A percentile compares a stretch with the other conserved stretches of the same genome.
Conservation (phyloP, 345 rosid species). For the Nasturtium officinale region DNA sequence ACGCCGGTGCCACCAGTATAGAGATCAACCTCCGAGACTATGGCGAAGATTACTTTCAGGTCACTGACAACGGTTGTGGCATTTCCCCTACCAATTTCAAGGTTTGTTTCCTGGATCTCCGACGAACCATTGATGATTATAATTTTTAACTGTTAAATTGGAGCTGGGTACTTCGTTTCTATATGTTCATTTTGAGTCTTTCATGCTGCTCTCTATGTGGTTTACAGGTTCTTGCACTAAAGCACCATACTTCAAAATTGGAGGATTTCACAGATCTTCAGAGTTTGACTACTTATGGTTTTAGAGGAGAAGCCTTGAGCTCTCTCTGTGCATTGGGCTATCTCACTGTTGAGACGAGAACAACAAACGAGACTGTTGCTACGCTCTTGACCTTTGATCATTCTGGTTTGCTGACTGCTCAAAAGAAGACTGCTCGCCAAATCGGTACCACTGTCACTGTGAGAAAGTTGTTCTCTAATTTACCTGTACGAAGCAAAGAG, state of each 20-base stretch:
- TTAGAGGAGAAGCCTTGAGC: conserved; percentile 96
- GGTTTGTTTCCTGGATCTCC: conserved; percentile 43
- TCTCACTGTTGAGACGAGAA: conserved; percentile 82
- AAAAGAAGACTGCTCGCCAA: conserved; percentile 82
- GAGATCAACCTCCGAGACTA: conserved; percentile 79
- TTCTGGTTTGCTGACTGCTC: conserved; percentile 65
- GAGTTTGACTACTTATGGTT: conserved; percentile 79
- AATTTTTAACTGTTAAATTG: background rate
- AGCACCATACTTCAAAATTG: conserved; percentile 95
- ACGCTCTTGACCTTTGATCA: conserved; percentile 82
- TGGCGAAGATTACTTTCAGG: conserved; percentile 87
- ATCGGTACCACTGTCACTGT: conserved; percentile 90
- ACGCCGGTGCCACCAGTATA: conserved; percentile 86
- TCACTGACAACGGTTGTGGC: conserved; percentile 92
- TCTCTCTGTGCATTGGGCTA: conserved; percentile 85
- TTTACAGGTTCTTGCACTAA: conserved; percentile 75
- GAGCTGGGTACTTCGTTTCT: conserved; percentile 1
- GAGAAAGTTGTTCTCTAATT: conserved; percentile 78
- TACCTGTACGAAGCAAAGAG: conserved; percentile 94
- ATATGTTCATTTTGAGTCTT: background rate
- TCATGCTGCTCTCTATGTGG: background rate
- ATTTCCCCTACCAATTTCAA: conserved; percentile 80
- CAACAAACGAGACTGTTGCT: conserved; percentile 69
- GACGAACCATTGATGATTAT: background rate
- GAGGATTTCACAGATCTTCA: conserved; percentile 80